Percentiles rank a stretch among this genome's conserved stretches.
Evolutionary conservation across 306 rosid genomes (phyloP).

Genomic region (Senna tora): DNA sequence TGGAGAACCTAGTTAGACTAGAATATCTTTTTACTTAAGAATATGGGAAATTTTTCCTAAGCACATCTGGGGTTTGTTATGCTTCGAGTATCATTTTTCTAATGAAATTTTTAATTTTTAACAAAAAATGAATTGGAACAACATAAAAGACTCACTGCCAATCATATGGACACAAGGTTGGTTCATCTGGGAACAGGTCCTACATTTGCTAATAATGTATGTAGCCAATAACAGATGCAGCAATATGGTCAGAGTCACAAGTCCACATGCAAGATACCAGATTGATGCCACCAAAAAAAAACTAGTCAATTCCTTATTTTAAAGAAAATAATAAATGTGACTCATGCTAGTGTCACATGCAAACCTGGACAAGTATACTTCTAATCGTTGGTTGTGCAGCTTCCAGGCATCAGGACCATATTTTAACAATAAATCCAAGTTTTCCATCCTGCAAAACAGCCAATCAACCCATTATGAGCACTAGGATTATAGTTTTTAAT

Average conservation of each 20-base stretch:
- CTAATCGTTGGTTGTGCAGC: slow-evolving; percentile 75
- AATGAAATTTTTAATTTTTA: neutral
- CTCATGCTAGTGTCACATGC: slow-evolving; percentile 16
- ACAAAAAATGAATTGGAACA: neutral
- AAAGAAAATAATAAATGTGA: neutral
- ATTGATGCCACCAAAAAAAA: neutral
- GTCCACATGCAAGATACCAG: neutral
- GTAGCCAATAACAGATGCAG: neutral
- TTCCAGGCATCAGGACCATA: slow-evolving; percentile 86
- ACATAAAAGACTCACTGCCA: neutral
- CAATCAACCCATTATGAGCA: slow-evolving; percentile 31
- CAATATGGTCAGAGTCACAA: neutral
- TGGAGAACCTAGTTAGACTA: slow-evolving; percentile 14
- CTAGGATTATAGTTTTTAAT: neutral
- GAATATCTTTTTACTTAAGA: slow-evolving; percentile 13
- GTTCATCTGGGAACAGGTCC: neutral
- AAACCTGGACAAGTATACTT: slow-evolving; percentile 72
- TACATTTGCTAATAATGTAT: neutral
- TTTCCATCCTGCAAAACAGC: slow-evolving; percentile 69
- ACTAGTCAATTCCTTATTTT: neutral
- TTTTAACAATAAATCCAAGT: slow-evolving; percentile 78
- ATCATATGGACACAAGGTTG: slow-evolving; percentile 18
- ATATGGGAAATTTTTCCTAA: neutral
- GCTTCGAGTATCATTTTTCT: slow-evolving; percentile 17
- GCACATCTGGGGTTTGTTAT: neutral